Evolutionary conservation across 2,329 filamentous ascomycete genomes (phyloP), one percentile per base, ranked within the genome.

Genomic region (Phyllosticta citrichinensis): DNA sequence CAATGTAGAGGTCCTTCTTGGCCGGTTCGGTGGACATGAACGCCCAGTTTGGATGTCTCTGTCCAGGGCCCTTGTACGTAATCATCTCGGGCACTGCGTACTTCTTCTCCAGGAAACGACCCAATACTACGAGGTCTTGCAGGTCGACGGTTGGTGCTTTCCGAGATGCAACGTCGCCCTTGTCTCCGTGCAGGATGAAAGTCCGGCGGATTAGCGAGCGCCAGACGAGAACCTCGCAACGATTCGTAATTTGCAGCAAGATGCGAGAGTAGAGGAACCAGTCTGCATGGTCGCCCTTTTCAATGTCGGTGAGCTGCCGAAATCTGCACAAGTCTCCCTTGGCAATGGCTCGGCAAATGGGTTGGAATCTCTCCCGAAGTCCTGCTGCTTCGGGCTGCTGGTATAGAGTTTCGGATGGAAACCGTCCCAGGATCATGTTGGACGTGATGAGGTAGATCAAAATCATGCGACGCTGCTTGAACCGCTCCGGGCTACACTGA

Each of bases 171-270:
- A 74, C 79, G 61, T 77, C 79, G 1, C 87, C 87, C 51, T 85
- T 83, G n/a, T 85, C 81, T 64, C 92, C 94, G 17, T 84, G 88
- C 12, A 94, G 79, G 10, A 93, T 75, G 71, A 96, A 97, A 0
- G 87, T 84, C 65, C 86, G 87, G 30, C 91, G 84, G 19, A 88
- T 83, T 6, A 97, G 81, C 1, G 88, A 88, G 14, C 93, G 85
- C 91, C 91, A 96, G 12, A 96, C 83, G 2, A 95, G 79, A 1
- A 90, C 84, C 61, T 94, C 88, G 62, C 92, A 87, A 58, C 90
- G 84, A 68, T 89, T 89, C 2, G 85, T 81, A 11, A 97, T 78
- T 14, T 87, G 85, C 5, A 96, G 80, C 22, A 95, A 81, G 25
- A 96, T 81, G 1, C 89, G 87, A 70, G 86, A 88, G 50, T 83